phyloP scores from a whole-genome alignment of 2,329 filamentous ascomycete species.

The Pseudogymnoascus sp. region DNA sequence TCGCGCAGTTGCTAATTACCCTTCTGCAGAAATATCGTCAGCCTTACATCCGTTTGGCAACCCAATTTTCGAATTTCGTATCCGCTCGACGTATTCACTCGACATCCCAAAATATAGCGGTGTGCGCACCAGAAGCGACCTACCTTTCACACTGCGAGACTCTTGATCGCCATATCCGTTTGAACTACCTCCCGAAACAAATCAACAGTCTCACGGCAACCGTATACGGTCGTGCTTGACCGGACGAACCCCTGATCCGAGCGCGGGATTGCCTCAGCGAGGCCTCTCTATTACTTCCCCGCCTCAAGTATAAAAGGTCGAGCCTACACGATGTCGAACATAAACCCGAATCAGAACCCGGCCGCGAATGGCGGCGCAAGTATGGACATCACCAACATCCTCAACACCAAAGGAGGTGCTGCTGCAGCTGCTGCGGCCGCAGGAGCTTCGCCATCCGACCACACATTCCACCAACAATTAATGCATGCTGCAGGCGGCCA shows the following conservation, averaged over 20 bases:
- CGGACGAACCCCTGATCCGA: conserved; percentile 28
- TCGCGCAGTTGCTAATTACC: neutral
- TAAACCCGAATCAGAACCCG: conserved; percentile 4
- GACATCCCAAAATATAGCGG: neutral
- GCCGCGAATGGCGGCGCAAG: conserved; percentile 11
- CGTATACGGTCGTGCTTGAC: neutral
- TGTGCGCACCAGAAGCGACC: neutral
- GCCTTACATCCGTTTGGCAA: neutral
- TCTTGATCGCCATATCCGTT: neutral
- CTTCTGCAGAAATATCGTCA: neutral
- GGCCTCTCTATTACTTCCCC: conserved; percentile 11
- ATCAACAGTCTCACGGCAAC: conserved; percentile 1
- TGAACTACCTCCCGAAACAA: neutral
- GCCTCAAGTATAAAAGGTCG: conserved; percentile 20
- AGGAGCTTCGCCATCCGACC: conserved; percentile 22
- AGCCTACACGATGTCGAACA: conserved; percentile 12
- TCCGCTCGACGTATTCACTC: neutral
- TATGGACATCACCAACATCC: conserved; percentile 33
- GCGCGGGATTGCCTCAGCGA: conserved; percentile 15
- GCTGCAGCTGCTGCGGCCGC: conserved; percentile 24
- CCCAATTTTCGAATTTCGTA: neutral
- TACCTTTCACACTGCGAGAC: neutral
- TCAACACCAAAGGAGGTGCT: conserved; percentile 29
- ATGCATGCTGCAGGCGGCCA: conserved; percentile 25
- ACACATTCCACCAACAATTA: conserved; percentile 30